Base-by-base conservation (phyloP, 2,329 filamentous ascomycete species). In the Alternaria sp. region DNA sequence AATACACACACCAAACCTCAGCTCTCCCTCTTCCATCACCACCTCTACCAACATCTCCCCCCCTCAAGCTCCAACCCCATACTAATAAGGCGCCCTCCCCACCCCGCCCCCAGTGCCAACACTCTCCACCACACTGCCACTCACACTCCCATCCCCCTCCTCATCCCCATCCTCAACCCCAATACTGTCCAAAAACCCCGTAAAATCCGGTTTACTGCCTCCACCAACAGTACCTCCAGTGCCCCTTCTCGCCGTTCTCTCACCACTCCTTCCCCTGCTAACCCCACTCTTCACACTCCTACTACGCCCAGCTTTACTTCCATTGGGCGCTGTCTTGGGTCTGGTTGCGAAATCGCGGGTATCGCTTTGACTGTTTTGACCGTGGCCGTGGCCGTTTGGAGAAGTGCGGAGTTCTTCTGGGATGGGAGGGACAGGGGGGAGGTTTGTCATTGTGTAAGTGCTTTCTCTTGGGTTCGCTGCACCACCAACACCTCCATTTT, bases 391-490 rank as follows among this genome's bases (percentile, higher is more conserved):
- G n/a, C 36, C 36, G 9, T 40, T 17, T 40, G 36, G 36, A 11
- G 36, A 40, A 10, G 36, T 5, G 8, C 70, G 71, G 17, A 75
- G 67, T 13, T 66, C 69, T 6, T 70, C 73, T 0, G 78, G 77
- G 19, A 79, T 78, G 0, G 77, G 74, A 1, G 78, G 78, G 0
- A 80, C 75, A 4, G 78, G 78, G 0, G 78, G 78, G 0, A 78
- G 71, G 11, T 60, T 66, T 5, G 70, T 61, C 17, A 47, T 58
- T 3, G 69, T 56, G 50, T 66, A 73, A 0, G 71, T 64, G 1
- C 43, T 46, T 9, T 71, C 7, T 9, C 1, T n/a, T n/a, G 32
- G 7, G 32, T 36, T 36, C 2, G 32, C 32, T 9, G 32, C 13
- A 36, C 32, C 32, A 9, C 13, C 30, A 2, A 21, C 21, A 21